Evolutionary conservation across 768 basidiomycete species (phyloP).

Genomic region (Amanita rubescens): DNA sequence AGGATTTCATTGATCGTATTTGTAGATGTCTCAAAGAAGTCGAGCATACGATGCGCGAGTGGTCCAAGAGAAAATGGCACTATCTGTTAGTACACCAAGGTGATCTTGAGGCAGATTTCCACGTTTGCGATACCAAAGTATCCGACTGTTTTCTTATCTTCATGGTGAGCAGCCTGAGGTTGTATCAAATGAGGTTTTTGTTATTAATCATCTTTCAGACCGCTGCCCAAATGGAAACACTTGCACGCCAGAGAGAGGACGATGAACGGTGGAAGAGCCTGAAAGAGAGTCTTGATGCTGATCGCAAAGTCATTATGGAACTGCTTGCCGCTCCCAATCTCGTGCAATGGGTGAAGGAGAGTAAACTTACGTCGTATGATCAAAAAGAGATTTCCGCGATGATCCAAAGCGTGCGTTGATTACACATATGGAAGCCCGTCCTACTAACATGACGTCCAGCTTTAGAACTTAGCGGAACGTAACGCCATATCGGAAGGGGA

Average conservation of each 20-base stretch:
- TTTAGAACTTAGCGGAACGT: constrained; percentile 29
- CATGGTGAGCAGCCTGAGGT: constrained; percentile 29
- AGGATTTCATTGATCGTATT: not conserved
- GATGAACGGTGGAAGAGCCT: not conserved
- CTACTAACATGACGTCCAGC: too few species aligned
- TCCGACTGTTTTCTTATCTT: constrained; percentile 40
- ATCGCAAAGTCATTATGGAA: constrained; percentile 16
- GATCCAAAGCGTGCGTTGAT: too few species aligned
- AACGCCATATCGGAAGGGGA: constrained; percentile 22
- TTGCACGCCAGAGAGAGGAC: not conserved
- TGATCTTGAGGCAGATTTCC: constrained; percentile 37
- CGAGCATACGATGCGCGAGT: constrained; percentile 31
- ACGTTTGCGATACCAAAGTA: constrained; percentile 36
- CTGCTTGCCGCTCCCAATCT: constrained; percentile 35
- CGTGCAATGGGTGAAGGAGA: constrained; percentile 30
- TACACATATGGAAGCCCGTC: too few species aligned
- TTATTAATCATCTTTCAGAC: constrained; percentile 19
- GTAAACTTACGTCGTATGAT: constrained; percentile 21
- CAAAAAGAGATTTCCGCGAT: constrained; percentile 19
- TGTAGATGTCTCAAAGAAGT: constrained; percentile 22
- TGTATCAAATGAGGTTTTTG: not conserved
- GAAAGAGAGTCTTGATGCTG: not conserved
- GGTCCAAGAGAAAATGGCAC: constrained; percentile 31
- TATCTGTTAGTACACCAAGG: constrained; percentile 39
- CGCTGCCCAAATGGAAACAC: not conserved